Evolutionary conservation across 2,329 filamentous ascomycete genomes (phyloP), one percentile per base, ranked within the genome.

Genomic region (Trichoderma endophyticum): DNA sequence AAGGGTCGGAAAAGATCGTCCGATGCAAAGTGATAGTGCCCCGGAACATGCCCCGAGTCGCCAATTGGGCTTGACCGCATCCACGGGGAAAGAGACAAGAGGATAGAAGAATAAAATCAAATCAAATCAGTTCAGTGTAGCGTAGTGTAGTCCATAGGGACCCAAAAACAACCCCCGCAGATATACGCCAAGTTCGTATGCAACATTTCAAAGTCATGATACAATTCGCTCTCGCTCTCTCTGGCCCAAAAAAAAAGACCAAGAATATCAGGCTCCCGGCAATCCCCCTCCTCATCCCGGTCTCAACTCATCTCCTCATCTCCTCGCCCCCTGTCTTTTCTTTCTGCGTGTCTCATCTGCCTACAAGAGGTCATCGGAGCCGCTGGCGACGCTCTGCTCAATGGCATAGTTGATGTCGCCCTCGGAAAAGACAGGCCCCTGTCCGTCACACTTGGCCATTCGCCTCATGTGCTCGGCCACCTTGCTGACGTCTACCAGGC

Each of bases 381-480:
- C 92, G 76, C 89, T 90, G 26, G 91, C 90, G 34, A 92, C 91
- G 78, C 94, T 95, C 77, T 92, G 88, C 80, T 93, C 88, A 74
- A 98, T 95, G 18, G 93, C 93, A 73, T 86, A 84, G 57, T 90
- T 81, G 18, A 98, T 91, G 59, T 89, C 88, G 28, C 87, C 83
- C 80, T 97, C 95, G 73, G 92, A 91, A 77, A 97, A 97, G 54
- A 96, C 94, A 2, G 95, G 95, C 0, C 95, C 92, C 78, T 94
- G 91, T 2, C 94, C 95, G 81, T 98, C 93, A 79, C 94, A 97
- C 77, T 91, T 89, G 21, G 93, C 93, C 77, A 88, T 84, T 21
- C 87, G 85, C 83, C 93, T 95, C 68, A 98, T 84, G 14, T 90
- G 86, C 78, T 96, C 92, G 79, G 92, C 94, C 36, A 98, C 92